Evolutionary conservation across 129 eudicot species (phyloP).

Genomic region (Pittosporum tobira): DNA sequence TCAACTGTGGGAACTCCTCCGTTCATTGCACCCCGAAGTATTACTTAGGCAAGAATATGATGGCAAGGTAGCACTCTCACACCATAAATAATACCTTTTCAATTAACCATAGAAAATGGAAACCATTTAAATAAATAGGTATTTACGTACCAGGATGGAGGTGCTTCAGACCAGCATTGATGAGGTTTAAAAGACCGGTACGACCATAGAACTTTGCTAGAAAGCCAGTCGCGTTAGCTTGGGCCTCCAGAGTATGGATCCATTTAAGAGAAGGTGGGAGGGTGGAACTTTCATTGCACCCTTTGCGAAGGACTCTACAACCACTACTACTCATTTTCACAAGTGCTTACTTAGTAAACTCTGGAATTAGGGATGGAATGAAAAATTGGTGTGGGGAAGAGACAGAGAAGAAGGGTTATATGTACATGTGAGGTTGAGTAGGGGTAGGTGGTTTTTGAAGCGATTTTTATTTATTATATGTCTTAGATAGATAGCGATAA

Average conservation of each 20-base stretch:
- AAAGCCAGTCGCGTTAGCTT: slow-evolving; percentile 31
- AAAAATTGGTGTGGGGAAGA: neutral
- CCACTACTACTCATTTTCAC: slow-evolving; percentile 31
- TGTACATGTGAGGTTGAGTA: too few relatives aligned
- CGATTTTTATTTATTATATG: too few relatives aligned
- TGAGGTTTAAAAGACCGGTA: slow-evolving; percentile 28
- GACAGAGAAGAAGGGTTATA: too few relatives aligned
- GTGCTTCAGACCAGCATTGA: slow-evolving; percentile 15
- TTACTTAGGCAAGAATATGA: slow-evolving; percentile 83
- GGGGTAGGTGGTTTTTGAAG: too few relatives aligned
- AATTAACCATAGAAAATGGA: too few relatives aligned
- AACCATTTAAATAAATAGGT: too few relatives aligned
- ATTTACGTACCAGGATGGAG: slow-evolving; percentile 23
- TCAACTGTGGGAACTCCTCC: slow-evolving; percentile 98
- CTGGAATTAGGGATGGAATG: neutral
- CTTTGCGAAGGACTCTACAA: slow-evolving; percentile 32
- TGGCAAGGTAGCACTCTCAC: slow-evolving; percentile 92
- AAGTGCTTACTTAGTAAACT: neutral
- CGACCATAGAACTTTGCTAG: slow-evolving; percentile 41
- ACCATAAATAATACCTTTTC: too few relatives aligned
- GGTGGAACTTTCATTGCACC: slow-evolving; percentile 18
- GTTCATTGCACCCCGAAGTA: slow-evolving; percentile 91
- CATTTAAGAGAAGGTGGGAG: slow-evolving; percentile 25
- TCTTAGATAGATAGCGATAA: too few relatives aligned
- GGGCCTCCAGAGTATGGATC: slow-evolving; percentile 26